Conservation (phyloP, 306 rosid species). For the Pterocarpus macrocarpus region DNA sequence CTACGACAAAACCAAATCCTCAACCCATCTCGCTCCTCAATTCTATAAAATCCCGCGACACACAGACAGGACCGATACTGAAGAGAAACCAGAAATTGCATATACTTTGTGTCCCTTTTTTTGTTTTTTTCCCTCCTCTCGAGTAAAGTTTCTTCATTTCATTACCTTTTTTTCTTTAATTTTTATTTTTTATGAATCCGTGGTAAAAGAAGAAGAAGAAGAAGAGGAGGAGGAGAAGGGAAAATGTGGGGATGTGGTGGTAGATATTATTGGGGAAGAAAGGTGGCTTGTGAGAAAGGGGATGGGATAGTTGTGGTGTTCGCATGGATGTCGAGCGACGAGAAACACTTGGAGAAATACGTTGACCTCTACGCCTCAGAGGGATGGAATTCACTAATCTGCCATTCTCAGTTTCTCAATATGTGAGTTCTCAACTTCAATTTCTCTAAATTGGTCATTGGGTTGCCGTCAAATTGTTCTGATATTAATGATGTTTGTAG, state of each 20-base stretch:
- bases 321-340: constrained; percentile 93
- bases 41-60: neutral
- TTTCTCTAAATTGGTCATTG: neutral
- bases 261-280: constrained; percentile 84
- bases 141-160: neutral
- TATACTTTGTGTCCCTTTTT: neutral
- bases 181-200: neutral
- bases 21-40: neutral
- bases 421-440: constrained; percentile 67
- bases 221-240: constrained; percentile 9
- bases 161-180: neutral
- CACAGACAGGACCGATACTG: neutral
- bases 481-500: neutral
- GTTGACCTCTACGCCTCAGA: constrained; percentile 77
- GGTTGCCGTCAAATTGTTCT: neutral
- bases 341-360: constrained; percentile 73
- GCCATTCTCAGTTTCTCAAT: constrained; percentile 88
- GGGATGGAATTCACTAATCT: constrained; percentile 85
- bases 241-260: constrained; percentile 97
- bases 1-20: neutral
- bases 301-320: constrained; percentile 87
- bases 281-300: constrained; percentile 55
- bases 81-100: neutral
- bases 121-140: constrained; percentile 5
- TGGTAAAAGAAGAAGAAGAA: constrained; percentile 5